phyloP scores from a whole-genome alignment of 1,284 basidiomycete genomes.

The Malassezia furfur region DNA sequence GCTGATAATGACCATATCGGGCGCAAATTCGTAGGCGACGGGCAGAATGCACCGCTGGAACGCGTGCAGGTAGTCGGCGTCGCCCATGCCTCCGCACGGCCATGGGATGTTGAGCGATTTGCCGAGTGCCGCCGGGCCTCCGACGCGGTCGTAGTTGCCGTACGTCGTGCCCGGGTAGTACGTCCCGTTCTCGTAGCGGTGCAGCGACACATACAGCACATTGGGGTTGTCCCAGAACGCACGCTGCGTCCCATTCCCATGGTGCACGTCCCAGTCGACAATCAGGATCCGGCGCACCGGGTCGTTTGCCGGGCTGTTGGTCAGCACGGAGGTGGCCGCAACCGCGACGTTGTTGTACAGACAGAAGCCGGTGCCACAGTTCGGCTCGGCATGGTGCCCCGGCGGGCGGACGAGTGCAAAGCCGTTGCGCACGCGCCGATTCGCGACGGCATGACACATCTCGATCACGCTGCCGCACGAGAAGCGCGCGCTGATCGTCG shows the following conservation, averaged over 20 bases:
- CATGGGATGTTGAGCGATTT: conserved; percentile 94
- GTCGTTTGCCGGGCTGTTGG: conserved; percentile 53
- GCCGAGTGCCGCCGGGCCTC: conserved; percentile 61
- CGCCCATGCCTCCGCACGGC: conserved; percentile 76
- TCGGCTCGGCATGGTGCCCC: conserved; percentile 95
- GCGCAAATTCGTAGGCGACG: conserved; percentile 87
- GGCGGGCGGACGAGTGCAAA: conserved; percentile 95
- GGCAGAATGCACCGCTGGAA: conserved; percentile 95
- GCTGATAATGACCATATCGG: conserved; percentile 92
- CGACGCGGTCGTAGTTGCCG: conserved; percentile 73
- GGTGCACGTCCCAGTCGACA: conserved; percentile 97
- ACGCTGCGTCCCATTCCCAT: conserved; percentile 93
- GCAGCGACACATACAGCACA: conserved; percentile 90
- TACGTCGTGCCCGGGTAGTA: conserved; percentile 91
- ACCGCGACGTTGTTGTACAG: conserved; percentile 98
- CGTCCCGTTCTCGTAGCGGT: conserved; percentile 69
- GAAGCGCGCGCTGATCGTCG: conserved; percentile 71
- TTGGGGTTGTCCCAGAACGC: conserved; percentile 84
- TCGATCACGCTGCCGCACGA: conserved; percentile 93
- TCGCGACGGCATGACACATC: conserved; percentile 74
- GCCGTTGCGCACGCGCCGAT: conserved; percentile 68
- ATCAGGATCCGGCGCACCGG: conserved; percentile 64
- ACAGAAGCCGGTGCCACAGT: conserved; percentile 97
- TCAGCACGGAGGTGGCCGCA: conserved; percentile 56
- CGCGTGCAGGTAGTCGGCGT: conserved; percentile 91